Evolutionary conservation across 192 early-diverging fungal species (phyloP), one percentile per base, ranked within the genome.

Genomic region (Paraglomus brasilianum): DNA sequence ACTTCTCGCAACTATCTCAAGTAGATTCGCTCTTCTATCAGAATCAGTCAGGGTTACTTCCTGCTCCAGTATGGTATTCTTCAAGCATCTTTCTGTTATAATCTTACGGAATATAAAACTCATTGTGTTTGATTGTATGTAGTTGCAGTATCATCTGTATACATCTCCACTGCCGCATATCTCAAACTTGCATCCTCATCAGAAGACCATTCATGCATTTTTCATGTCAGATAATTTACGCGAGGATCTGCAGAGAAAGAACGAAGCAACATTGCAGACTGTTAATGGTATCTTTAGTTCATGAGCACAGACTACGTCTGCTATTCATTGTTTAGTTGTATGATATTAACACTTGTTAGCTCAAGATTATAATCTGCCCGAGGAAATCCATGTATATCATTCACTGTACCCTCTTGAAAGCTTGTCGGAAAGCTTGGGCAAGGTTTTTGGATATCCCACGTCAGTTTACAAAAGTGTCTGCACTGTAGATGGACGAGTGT

Each of bases 331-430:
- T 30, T 64, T 39, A 15, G 9, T 15, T 49, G 13, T 19, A 6
- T 70, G 66, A 71, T 72, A 66, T 4, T 71, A 69, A 7, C 42
- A 57, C 30, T 68, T 40, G 45, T 40, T 47, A 24, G 87, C 86
- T 5, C 71, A 72, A 50, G 85, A 87, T 24, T 82, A 84, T 40
- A 85, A 84, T 9, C 75, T 93, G 8, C 92, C 92, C 0, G 80
- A 81, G 66, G 92, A 95, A 71, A 74, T 97, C 15, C 91, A 97
- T 81, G 87, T 87, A 53, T 98, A 98, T 78, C 92, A 97, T 75
- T 88, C 91, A 21, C 75, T 94, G 5, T 88, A 79, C 48, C 88
- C 88, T 21, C 77, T 89, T 24, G 89, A 91, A 72, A 70, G 67
- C 0, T 63, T 76, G 1, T 76, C 87, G 7, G 81, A 88, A 21